Evolutionary conservation across 768 basidiomycete genomes (phyloP).

Genomic region (Leucosporidium scottii): DNA sequence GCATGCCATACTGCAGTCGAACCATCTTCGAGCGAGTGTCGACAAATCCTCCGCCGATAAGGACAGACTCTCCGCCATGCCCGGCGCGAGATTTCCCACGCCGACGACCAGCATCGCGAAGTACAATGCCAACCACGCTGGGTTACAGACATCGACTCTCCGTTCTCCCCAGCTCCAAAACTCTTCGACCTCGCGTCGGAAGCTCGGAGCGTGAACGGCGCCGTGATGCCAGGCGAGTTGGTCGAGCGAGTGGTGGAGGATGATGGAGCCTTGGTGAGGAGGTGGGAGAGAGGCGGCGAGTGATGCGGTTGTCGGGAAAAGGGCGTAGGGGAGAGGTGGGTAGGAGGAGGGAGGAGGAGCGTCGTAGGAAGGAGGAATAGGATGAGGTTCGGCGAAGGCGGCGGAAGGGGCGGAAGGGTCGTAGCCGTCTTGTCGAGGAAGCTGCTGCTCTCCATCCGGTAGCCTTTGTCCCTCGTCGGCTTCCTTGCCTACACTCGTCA

Average conservation of each 20-base stretch:
- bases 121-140: slow-evolving; percentile 8
- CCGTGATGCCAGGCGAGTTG: slow-evolving; percentile 5
- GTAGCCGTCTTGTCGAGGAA: too few species aligned
- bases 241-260: slow-evolving; percentile 2
- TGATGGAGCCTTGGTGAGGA: background rate
- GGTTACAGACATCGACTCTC: background rate
- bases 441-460: too few species aligned
- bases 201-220: slow-evolving; percentile 3
- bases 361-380: slow-evolving; percentile 21
- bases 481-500: background rate
- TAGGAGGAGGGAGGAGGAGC: background rate
- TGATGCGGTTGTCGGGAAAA: background rate
- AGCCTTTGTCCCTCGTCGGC: too few species aligned
- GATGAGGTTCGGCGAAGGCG: background rate
- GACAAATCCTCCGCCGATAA: background rate
- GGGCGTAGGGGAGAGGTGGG: background rate
- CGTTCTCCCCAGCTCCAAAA: background rate
- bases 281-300: slow-evolving; percentile 11
- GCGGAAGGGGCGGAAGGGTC: too few species aligned
- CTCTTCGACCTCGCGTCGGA: slow-evolving; percentile 9
- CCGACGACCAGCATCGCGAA: slow-evolving; percentile 11
- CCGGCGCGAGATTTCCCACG: background rate
- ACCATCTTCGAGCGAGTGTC: background rate
- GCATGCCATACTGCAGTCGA: background rate
- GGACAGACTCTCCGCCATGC: background rate